Evolutionary conservation across 352 stramenopile species (phyloP), one percentile per base, ranked within the genome.

Genomic region (Phytophthora hibernalis): DNA sequence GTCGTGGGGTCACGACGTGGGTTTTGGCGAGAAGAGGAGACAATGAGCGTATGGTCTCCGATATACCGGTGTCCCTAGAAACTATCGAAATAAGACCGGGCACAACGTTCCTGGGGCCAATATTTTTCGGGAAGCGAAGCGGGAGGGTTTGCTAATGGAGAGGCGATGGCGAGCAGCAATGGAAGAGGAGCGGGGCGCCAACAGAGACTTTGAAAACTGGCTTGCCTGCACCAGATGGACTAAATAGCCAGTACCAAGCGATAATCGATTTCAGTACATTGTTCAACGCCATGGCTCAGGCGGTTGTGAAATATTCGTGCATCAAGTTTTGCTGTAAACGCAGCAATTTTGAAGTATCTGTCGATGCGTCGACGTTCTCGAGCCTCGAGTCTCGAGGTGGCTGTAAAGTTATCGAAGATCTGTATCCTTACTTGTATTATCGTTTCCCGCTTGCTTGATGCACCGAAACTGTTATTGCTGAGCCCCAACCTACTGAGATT

Each of bases 121-220:
- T 68, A n/a, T 69, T 59, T 59, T 53, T 44, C 21, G 55, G 40
- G 40, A 44, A 61, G 28, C 53, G 38, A 49, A 42, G 20, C 31
- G 31, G 20, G 18, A 24, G 22, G 51, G 38, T 69, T 64, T 52
- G 54, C 35, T 73, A 68, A 55, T 57, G 43, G 56, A 61, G 52
- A 65, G 55, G 31, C 38, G 54, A 50, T 66, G 51, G 31, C 26
- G 24, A 15, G 11, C 31, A 52, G 55, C 58, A 28, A 12, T 51
- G 61, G 44, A 63, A 59, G 50, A 70, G 31, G 44, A 57, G 33
- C 51, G 20, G 5, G 8, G 18, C 18, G 26, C 28, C 20, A 61
- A 55, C 47, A 54, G 54, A 58, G 38, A 71, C 50, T 67, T 48
- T 37, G 31, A 30, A 40, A 68, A 68, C 65, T 72, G 65, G 65